Base-by-base conservation (phyloP, 768 basidiomycete genomes). In the Boletus rubroflammeus region DNA sequence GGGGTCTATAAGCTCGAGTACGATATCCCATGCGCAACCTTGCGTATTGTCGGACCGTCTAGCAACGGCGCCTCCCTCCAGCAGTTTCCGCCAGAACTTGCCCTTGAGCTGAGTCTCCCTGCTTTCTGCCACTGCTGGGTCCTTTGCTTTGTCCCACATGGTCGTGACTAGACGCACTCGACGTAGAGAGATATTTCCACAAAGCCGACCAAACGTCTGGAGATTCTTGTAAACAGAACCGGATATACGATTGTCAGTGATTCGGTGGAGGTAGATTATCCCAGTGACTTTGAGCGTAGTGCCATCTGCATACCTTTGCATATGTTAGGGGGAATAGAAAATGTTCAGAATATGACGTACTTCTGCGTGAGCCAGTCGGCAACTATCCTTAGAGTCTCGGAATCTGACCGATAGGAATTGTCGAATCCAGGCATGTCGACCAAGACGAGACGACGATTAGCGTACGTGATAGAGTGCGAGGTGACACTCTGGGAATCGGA, bases 91-190 rank as follows among this genome's bases (percentile, higher is more conserved):
- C 63, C 63, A 78, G 50, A 70, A 76, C 0, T 60, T 52, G 1
- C 1, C 0, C 4, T 25, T 56, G 23, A 75, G 66, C 43, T 75
- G 55, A 0, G 19, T 6, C 42, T 74, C 71, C 26, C 53, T 54
- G 1, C 31, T 47, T 7, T 50, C 55, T n/a, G 39, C 56, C 8
- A 55, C 14, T 1, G 11, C 14, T 4, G 1, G 25, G 35, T 67
- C 67, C 19, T 46, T 65, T 15, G 62, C 65, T 1, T 5, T 26
- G 38, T 66, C 64, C 76, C 74, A 76, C 69, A 72, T 74, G 1
- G 71, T 75, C 1, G 74, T 76, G 17, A 70, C 61, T 17, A 77
- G 56, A n/a, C 67, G 57, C 6, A 72, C 62, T 21, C 72, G 72
- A 32, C n/a, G 58, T 29, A 71, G 47, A 8, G 66, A 58, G 3